Base-by-base conservation (phyloP, 179 eudicot species). In the Heliamphora pulchella region DNA sequence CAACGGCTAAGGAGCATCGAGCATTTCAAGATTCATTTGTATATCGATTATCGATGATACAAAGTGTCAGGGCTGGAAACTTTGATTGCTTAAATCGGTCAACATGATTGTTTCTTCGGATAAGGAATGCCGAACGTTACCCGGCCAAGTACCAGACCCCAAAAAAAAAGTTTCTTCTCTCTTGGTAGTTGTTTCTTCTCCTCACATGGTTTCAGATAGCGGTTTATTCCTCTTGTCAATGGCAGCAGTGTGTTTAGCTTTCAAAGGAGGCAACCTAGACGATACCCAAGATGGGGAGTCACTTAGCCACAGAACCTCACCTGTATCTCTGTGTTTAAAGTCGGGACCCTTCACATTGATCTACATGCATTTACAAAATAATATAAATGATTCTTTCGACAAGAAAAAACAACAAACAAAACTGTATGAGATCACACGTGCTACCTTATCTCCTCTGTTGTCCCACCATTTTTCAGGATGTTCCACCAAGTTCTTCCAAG, bases 381-480 rank as follows among this genome's bases (percentile, higher is more conserved):
- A 48, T 13, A 4, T 31, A 20, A 47, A 5, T 7, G 14, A 15
- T 0, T 11, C 43, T 17, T 14, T 17, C 11, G 31, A 31, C 31
- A 20, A 2, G 14, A 18, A 55, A 4, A 8, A 59, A 50, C 11
- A 13, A 44, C 0, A 18, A 75, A 39, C 9, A 75, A 7, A 47
- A 44, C 70, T 18, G n/a, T 3, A 11, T 13, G 39, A 18, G 18
- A 76, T 59, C 57, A 3, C 71, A 18, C 62, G 43, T 2, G 3
- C 46, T 73, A 85, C 81, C 87, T 86, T 88, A n/a, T 46, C 18
- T n/a, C 22, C 51, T 80, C 91, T 83, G 61, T 86, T 83, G 82
- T 86, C 91, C 89, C 89, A 86, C 91, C 91, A 88, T 73, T 82
- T 80, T 39, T 61, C 64, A 47, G 87, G 87, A 80, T 86, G 85